Evolutionary conservation across 306 rosid genomes (phyloP).

Genomic region (Datisca glomerata): DNA sequence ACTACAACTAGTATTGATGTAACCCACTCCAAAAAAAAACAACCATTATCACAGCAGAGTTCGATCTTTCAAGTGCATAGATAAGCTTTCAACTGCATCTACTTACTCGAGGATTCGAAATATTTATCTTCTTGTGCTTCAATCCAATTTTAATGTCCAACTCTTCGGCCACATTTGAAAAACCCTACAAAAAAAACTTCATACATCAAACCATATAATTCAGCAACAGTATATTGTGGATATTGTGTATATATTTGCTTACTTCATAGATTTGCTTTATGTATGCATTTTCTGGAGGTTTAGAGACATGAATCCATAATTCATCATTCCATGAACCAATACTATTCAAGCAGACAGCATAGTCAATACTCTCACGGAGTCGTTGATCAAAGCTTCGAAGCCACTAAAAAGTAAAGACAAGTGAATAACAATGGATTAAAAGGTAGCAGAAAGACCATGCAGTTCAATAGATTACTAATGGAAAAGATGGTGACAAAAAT

Average conservation of each 20-base stretch:
- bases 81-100: too few relatives aligned
- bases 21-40: too few relatives aligned
- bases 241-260: slow-evolving; percentile 22
- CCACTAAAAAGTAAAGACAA: slow-evolving; percentile 56
- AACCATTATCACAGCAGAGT: too few relatives aligned
- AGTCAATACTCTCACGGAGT: slow-evolving; percentile 87
- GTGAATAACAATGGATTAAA: slow-evolving; percentile 5
- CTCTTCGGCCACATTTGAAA: slow-evolving; percentile 83
- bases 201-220: slow-evolving; percentile 10
- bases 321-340: slow-evolving; percentile 92
- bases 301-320: slow-evolving; percentile 91
- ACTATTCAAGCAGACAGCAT: slow-evolving; percentile 86
- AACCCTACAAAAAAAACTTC: slow-evolving; percentile 54
- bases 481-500: too few relatives aligned
- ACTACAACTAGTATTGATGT: too few relatives aligned
- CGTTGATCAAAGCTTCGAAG: slow-evolving; percentile 95
- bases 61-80: too few relatives aligned
- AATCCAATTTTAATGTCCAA: slow-evolving; percentile 59
- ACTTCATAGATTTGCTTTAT: slow-evolving; percentile 84
- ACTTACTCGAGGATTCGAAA: slow-evolving; percentile 95
- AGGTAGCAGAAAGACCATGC: too few relatives aligned
- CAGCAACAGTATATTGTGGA: slow-evolving; percentile 6
- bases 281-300: slow-evolving; percentile 91
- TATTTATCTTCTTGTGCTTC: slow-evolving; percentile 98
- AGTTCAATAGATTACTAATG: too few relatives aligned